Conservation (phyloP, 139 green algal species). For the Raphidocelis subcapitata region DNA sequence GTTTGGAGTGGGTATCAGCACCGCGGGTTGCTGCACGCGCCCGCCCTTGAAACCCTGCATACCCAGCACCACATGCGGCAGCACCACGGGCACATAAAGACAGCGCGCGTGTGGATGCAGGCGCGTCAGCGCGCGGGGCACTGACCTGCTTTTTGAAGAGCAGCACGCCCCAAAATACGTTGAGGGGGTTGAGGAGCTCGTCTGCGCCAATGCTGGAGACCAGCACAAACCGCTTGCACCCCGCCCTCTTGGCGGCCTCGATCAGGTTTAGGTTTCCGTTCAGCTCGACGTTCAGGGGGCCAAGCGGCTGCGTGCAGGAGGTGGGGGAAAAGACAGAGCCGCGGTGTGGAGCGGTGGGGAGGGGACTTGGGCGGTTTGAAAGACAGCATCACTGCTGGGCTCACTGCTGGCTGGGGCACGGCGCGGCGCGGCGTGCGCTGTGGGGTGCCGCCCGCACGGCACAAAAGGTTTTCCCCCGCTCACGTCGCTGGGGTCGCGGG, state of each 20-base stretch:
- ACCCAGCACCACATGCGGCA: not conserved
- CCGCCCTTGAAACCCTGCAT: conserved; percentile 5
- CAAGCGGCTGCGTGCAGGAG: conserved; percentile 41
- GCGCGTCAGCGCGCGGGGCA: not conserved
- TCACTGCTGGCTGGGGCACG: no score
- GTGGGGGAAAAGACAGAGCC: no score
- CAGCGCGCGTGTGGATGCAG: not conserved
- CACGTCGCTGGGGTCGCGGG: conserved; percentile 46
- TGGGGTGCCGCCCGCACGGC: no score
- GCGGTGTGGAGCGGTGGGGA: no score
- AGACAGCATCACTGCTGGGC: no score
- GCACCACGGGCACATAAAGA: not conserved
- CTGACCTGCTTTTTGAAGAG: conserved; percentile 16
- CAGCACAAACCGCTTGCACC: conserved; percentile 60
- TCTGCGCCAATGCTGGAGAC: conserved; percentile 75
- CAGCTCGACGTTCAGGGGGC: conserved; percentile 65
- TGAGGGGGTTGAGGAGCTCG: conserved; percentile 76
- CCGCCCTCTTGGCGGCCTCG: conserved; percentile 47
- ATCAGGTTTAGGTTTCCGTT: conserved; percentile 79
- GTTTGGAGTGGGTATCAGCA: not conserved
- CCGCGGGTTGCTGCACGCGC: not conserved
- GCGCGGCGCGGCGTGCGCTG: no score
- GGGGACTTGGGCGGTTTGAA: no score
- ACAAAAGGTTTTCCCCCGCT: no score
- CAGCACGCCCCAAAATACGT: conserved; percentile 75